These are phyloP conservation scores for Blastocystis sp. DNA, from an alignment of 352 stramenopile species.

Conservation along the genomic window DNA sequence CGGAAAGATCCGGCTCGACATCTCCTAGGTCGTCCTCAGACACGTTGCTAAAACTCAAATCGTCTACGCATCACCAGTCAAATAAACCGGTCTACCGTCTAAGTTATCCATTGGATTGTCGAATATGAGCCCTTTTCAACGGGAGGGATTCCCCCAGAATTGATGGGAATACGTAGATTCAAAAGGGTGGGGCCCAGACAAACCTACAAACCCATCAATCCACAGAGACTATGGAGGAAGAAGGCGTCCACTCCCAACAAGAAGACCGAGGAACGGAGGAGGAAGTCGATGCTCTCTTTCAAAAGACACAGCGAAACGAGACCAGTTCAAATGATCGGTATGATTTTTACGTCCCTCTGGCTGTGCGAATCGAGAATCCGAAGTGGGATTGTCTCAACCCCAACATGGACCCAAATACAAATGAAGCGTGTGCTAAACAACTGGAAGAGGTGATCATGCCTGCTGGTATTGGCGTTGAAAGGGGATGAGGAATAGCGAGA, in stretches of 20 bases:
- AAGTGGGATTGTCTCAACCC: constrained; percentile 4
- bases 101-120: constrained; percentile 30
- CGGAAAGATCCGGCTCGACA: neutral
- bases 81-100: neutral
- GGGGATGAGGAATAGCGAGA: neutral
- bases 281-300: neutral
- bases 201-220: no score
- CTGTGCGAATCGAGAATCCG: neutral
- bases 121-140: no score
- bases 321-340: neutral
- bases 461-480: neutral
- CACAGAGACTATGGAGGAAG: no score
- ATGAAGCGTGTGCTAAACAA: neutral
- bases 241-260: no score
- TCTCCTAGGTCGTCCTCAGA: constrained; percentile 40
- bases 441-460: neutral
- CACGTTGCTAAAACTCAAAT: constrained; percentile 25
- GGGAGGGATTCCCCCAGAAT: no score
- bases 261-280: no score
- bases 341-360: constrained; percentile 28
- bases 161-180: no score
- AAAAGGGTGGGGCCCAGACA: no score
- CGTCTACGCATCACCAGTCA: neutral
- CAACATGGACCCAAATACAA: neutral
- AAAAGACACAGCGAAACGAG: neutral